A percentile compares a stretch with the other conserved stretches of the same genome.
Conservation (phyloP, 2,329 filamentous ascomycete species). For the Penicillium rolfsii region DNA sequence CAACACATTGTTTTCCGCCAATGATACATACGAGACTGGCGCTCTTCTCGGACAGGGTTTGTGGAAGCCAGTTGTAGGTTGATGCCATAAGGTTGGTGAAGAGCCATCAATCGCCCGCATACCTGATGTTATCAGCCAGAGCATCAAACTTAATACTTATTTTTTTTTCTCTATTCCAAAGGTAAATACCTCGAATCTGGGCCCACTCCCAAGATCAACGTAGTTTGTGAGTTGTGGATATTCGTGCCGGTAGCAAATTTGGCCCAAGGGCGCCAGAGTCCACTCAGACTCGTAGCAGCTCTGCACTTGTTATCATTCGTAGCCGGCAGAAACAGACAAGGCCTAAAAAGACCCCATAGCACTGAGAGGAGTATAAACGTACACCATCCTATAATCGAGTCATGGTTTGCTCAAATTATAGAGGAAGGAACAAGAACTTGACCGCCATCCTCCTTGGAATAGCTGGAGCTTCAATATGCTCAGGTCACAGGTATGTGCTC, state of each 20-base stretch:
- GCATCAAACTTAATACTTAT: background rate
- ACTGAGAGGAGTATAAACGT: background rate
- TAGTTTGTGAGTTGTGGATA: background rate
- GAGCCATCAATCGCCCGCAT: slow-evolving; percentile 70
- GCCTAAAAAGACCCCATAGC: background rate
- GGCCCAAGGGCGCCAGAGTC: slow-evolving; percentile 65
- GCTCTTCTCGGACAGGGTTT: slow-evolving; percentile 33
- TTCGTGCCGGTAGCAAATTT: slow-evolving; percentile 47
- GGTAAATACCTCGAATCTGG: background rate
- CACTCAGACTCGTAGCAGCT: slow-evolving; percentile 59
- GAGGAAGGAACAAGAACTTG: background rate
- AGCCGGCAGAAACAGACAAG: background rate
- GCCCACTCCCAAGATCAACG: slow-evolving; percentile 1
- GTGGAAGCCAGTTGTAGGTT: slow-evolving; percentile 68
- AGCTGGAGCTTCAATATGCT: slow-evolving; percentile 63
- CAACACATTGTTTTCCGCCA: background rate
- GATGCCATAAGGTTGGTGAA: slow-evolving; percentile 61
- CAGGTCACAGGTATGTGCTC: slow-evolving; percentile 56
- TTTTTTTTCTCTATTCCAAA: background rate
- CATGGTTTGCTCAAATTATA: background rate
- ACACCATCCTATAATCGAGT: background rate
- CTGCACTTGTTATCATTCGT: slow-evolving; percentile 62
- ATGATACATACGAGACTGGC: background rate
- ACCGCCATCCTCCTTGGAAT: slow-evolving; percentile 61
- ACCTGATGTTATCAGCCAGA: slow-evolving; percentile 36